Conservation (phyloP, 768 basidiomycete genomes). For the Fistulinella prunicolor region DNA sequence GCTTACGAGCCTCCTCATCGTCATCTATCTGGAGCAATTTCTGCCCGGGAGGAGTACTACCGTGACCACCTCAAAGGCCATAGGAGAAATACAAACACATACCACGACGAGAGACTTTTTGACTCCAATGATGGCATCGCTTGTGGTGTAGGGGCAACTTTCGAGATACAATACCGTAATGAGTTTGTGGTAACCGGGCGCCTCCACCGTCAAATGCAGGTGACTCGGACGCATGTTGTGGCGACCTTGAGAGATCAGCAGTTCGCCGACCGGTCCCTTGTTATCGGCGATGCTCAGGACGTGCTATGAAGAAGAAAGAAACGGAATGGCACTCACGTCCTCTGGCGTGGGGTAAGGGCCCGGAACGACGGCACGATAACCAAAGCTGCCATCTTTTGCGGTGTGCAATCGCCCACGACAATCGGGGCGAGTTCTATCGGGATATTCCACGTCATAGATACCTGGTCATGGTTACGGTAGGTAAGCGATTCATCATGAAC, state of each 20-base stretch:
- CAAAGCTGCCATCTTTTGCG: constrained; percentile 60
- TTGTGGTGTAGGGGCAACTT: constrained; percentile 60
- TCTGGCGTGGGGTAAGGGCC: constrained; percentile 70
- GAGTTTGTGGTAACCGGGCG: constrained; percentile 70
- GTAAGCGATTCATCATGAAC: not conserved
- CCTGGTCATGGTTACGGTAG: constrained; percentile 2
- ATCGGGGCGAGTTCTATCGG: constrained; percentile 55
- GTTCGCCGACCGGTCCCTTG: constrained; percentile 66
- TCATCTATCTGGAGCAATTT: no score
- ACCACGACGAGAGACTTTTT: constrained; percentile 77
- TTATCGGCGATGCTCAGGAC: constrained; percentile 8
- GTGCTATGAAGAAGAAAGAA: constrained; percentile 1
- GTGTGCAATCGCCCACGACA: constrained; percentile 67
- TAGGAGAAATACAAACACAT: constrained; percentile 23
- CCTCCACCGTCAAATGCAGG: constrained; percentile 70
- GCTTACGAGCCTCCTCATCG: no score
- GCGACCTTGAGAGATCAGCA: constrained; percentile 55
- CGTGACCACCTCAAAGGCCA: not conserved
- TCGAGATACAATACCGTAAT: constrained; percentile 73
- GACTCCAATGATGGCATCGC: constrained; percentile 81
- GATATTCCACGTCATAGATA: constrained; percentile 52
- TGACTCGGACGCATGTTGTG: constrained; percentile 82
- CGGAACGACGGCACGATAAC: constrained; percentile 70
- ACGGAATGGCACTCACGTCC: constrained; percentile 41
- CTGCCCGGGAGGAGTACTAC: not conserved